Conservation (phyloP, 768 basidiomycete species). For the Mycena amicta region DNA sequence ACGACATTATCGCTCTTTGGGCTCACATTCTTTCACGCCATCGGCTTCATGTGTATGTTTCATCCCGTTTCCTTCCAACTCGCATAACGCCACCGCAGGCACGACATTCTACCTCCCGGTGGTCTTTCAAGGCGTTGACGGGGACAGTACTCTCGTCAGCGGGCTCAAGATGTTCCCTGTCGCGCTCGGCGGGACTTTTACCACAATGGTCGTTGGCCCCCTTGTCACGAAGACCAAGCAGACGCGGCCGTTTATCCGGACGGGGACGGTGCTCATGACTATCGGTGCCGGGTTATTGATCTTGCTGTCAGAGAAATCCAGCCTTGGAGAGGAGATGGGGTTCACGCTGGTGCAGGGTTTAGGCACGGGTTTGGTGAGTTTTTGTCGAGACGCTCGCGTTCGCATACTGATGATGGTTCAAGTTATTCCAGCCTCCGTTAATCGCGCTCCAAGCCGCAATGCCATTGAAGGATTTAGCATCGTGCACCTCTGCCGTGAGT, state of each 20-base stretch:
- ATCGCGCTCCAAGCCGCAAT: constrained; percentile 17
- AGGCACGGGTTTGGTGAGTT: constrained; percentile 9
- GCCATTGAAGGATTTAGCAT: constrained; percentile 15
- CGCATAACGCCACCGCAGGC: constrained; percentile 5
- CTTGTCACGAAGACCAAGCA: constrained; percentile 28
- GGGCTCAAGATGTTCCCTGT: constrained; percentile 32
- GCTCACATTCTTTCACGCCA: constrained; percentile 4
- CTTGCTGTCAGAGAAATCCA: constrained; percentile 24
- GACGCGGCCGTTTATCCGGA: constrained; percentile 30
- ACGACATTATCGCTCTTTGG: constrained; percentile 15
- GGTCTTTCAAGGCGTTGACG: constrained; percentile 38
- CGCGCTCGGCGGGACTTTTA: constrained; percentile 31
- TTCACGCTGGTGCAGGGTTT: constrained; percentile 12
- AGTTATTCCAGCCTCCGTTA: constrained; percentile 15
- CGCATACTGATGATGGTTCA: background rate
- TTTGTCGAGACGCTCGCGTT: background rate
- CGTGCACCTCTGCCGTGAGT: constrained; percentile 11
- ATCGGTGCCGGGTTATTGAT: constrained; percentile 36
- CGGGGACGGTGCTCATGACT: constrained; percentile 31
- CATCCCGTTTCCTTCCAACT: background rate
- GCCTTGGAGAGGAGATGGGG: constrained; percentile 7
- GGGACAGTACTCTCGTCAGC: constrained; percentile 28
- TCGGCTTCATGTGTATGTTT: constrained; percentile 11
- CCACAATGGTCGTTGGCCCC: constrained; percentile 35
- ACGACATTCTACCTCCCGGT: constrained; percentile 33